Evolutionary conservation across 2,329 filamentous ascomycete genomes (phyloP), one percentile per base, ranked within the genome.

Genomic region (Alternaria viburni): DNA sequence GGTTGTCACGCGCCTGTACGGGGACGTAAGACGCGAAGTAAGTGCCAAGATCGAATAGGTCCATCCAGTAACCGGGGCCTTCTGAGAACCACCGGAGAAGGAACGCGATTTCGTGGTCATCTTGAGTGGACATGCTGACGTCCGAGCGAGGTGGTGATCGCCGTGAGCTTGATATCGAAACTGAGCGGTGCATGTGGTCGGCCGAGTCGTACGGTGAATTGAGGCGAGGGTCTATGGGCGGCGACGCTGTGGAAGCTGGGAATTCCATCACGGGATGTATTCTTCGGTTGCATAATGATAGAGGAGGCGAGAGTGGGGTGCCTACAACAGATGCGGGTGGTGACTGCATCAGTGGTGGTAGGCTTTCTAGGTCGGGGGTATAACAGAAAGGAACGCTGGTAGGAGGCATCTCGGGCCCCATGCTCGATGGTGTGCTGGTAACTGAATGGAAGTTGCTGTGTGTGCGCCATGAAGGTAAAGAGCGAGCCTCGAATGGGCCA

Each of bases 1-100:
- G 81, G 56, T 86, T 84, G 30, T 83, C 80, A 5, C 79, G 74
- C 12, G 88, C 86, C 70, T 86, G 85, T 3, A 89, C 83, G 1
- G 87, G 87, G 19, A 90, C 86, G 56, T 87, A 83, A 23, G 85
- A 86, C 4, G 86, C 83, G 62, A 90, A 90, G 72, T 89, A 89
- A 44, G 83, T 85, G 6, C 85, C 86, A 32, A 86, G 77, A 66
- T 87, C 85, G 69, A 85, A 86, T 4, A 86, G 75, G 68, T 86
- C 85, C 85, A 86, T 86, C 87, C 88, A 89, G 68, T 86, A 84
- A 7, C 87, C 87, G 23, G 87, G 83, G 0, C 83, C 84, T 75
- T 89, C 87, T 3, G 86, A 85, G 71, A 88, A 89, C 74, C 88
- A 86, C 25, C 87, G 80, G 54, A 89, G 78, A 2, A 89, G 80